Evolutionary conservation across 1,284 basidiomycete genomes (phyloP).

Genomic region (Flammula alnicola): DNA sequence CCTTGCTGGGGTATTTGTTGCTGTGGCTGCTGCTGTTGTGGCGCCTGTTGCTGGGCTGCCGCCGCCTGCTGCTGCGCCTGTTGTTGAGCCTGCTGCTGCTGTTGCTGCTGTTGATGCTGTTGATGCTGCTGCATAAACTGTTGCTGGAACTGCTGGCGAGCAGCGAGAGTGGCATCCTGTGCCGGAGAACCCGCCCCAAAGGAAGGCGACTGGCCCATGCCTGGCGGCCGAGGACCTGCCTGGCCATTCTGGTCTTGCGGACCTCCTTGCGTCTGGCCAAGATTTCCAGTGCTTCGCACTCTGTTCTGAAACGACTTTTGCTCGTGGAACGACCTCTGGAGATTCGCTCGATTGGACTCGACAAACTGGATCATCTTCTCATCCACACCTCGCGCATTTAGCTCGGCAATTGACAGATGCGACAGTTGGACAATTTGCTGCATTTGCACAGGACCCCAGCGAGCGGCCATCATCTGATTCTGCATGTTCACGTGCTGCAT

Average conservation of each 20-base stretch:
- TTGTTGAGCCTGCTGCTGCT: constrained; percentile 13
- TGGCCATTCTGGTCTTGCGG: no score
- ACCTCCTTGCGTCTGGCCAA: no score
- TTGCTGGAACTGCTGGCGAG: constrained; percentile 10
- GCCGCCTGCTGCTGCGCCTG: no score
- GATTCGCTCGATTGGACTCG: constrained; percentile 54
- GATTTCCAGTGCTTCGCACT: constrained; percentile 24
- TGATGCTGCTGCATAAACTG: constrained; percentile 2
- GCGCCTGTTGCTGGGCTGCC: constrained; percentile 18
- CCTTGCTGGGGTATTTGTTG: constrained; percentile 21
- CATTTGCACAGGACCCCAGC: constrained; percentile 37
- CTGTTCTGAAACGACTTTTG: constrained; percentile 46
- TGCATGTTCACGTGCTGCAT: constrained; percentile 14
- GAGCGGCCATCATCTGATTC: constrained; percentile 10
- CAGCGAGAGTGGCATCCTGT: constrained; percentile 4
- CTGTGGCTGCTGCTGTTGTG: constrained; percentile 17
- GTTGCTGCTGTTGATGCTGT: not conserved
- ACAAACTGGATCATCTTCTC: constrained; percentile 59
- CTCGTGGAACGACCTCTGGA: constrained; percentile 46
- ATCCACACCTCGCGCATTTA: constrained; percentile 55
- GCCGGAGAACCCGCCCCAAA: no score
- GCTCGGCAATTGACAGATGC: constrained; percentile 48
- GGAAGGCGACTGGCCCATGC: no score
- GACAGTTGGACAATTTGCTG: constrained; percentile 48
- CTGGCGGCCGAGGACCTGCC: not conserved